Conservation (phyloP, 805 yeast species). For the Candida montana region DNA sequence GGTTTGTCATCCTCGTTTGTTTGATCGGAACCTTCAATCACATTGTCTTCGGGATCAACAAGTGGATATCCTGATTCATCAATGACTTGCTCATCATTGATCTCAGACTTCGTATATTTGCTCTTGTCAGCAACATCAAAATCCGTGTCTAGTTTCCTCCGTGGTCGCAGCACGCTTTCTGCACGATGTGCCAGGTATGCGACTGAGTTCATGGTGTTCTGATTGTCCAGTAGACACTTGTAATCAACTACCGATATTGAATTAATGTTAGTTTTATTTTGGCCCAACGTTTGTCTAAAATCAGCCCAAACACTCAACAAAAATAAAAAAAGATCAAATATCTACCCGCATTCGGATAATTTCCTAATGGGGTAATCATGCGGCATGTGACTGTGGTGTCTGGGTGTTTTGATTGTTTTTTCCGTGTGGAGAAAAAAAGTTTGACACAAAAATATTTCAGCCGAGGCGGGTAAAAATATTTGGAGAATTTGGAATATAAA, state of each 20-base stretch:
- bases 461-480: constrained; percentile 1
- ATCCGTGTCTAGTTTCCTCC: background rate
- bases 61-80: background rate
- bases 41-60: no score
- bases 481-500: no score
- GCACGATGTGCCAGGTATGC: constrained; percentile 23
- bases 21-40: background rate
- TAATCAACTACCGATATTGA: no score
- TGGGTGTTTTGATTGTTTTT: no score
- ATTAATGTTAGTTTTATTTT: no score
- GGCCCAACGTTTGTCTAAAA: constrained; percentile 1
- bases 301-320: constrained; percentile 1
- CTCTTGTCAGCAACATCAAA: background rate
- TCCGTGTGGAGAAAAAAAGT: constrained; percentile 1
- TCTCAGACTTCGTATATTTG: background rate
- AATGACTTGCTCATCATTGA: no score
- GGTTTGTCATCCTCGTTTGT: background rate
- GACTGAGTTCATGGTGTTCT: constrained; percentile 21
- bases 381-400: no score
- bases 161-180: constrained; percentile 19
- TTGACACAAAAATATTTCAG: constrained; percentile 1
- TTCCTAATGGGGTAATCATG: background rate
- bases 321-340: background rate
- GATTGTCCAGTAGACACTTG: no score
- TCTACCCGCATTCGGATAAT: constrained; percentile 2